Base-by-base conservation (phyloP, 1,284 basidiomycete genomes). In the Xerocomus minutiporus region DNA sequence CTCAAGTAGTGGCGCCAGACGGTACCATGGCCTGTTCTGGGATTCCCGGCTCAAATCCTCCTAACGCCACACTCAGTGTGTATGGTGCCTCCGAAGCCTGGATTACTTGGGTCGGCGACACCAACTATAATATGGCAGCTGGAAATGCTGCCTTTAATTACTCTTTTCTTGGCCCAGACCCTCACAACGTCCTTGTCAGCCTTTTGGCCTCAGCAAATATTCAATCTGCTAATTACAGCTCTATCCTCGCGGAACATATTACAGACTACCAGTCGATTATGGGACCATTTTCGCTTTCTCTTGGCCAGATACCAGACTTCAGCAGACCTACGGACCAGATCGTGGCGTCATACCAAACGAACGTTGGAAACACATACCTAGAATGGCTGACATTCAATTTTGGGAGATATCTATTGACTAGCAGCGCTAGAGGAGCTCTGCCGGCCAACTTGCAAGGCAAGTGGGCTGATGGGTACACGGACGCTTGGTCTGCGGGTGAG, bases 381-480 rank as follows among this genome's bases (percentile, higher is more conserved):
- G 85, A 89, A 63, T 88, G 84, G 85, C 51, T 89, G 31, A 51
- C 82, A 49, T 88, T 89, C 67, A 86, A 88, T 62, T 83, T 75
- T 59, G 86, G 85, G n/a, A 71, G 86, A 45, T 87, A 88, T 59
- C 61, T 89, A 59, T 71, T 88, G 13, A 71, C 75, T 20, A 76
- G 76, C 51, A 86, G 84, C 57, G 78, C 82, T 5, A 72, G 85
- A 52, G 84, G 87, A 0, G 57, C 57, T 2, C 70, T 89, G 26
- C 86, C 87, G 1, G 79, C 84, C 4, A 89, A 89, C 62, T 60
- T 89, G 56, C 87, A 88, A 61, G 87, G 86, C 0, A 83, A 82
- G 61, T 89, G 86, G 87, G 83, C 76, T 5, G 66, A 77, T 47
- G 80, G 77, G 26, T 62, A 64, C 29, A 58, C 64, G 1, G 82